Evolutionary conservation across 179 eudicot species (phyloP), one percentile per base, ranked within the genome.

Genomic region (Silene vulgaris): DNA sequence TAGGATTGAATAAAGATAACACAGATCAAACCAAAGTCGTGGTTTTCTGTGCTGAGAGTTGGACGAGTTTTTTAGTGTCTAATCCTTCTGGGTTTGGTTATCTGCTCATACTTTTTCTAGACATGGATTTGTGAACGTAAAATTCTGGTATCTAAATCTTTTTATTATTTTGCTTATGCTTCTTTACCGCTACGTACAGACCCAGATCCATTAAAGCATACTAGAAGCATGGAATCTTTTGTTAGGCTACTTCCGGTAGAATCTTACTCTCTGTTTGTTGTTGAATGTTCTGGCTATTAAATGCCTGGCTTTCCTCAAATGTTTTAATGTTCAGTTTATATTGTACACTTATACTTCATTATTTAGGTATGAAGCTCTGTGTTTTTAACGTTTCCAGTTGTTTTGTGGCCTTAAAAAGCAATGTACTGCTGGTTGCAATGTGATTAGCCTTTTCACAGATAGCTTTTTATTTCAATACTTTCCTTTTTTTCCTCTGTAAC

Each of bases 161-260:
- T 5, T 23, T 11, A 8, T 62, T 6, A 23, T 62, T 62, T 62
- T 62, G 28, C 9, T 19, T 20, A 62, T 23, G 66, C 9, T 62
- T 62, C 30, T 62, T 21, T 62, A 11, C 2, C 14, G 66, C 66
- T 62, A 62, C 0, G 66, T 23, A 66, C 48, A 66, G 8, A 32
- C 35, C 23, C 9, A 21, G 21, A 9, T 43, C 23, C 56, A 40
- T 43, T 3, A 14, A 69, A 8, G 29, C 56, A 37, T 69, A 1
- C n/a, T 20, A 43, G n/a, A 69, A 5, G 29, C 72, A 37, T 69
- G 57, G 17, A 43, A 30, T 66, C 71, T 35, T 37, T 66, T 14
- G 69, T 30, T 13, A 65, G 45, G 45, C 69, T 65, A 29, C 20
- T 29, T 6, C 7, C 4, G 35, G 4, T 23, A 62, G 35, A 23